phyloP scores from a whole-genome alignment of 73 alveolate species.

The Halteria grandinella region DNA sequence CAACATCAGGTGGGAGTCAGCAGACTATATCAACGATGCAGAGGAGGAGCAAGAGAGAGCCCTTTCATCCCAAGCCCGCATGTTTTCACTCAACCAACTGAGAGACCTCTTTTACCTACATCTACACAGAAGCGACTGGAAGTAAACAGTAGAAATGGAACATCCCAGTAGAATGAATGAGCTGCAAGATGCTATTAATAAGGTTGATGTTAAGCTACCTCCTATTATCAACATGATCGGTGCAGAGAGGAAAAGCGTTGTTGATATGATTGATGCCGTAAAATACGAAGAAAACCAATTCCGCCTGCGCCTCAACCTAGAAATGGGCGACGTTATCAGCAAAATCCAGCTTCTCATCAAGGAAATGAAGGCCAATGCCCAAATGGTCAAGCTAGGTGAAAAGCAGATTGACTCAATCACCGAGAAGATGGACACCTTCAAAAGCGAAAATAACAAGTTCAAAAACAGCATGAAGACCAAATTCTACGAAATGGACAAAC shows the following conservation, averaged over 20 bases:
- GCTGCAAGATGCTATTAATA: too few relatives aligned
- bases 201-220: too few relatives aligned
- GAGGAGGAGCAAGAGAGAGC: background rate
- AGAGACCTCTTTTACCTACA: slow-evolving; percentile 15
- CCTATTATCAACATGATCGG: too few relatives aligned
- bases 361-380: slow-evolving; percentile 14
- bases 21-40: background rate
- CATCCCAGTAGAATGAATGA: too few relatives aligned
- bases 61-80: slow-evolving; percentile 16
- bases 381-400: slow-evolving; percentile 34
- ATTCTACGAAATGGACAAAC: slow-evolving; percentile 18
- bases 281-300: too few relatives aligned
- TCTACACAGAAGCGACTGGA: slow-evolving; percentile 11
- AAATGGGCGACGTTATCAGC: too few relatives aligned
- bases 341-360: too few relatives aligned
- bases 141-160: background rate
- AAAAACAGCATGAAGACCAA: slow-evolving; percentile 13
- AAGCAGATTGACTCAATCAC: background rate
- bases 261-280: too few relatives aligned
- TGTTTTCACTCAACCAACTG: slow-evolving; percentile 13
- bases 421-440: slow-evolving; percentile 24
- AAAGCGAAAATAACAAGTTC: slow-evolving; percentile 6
- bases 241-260: too few relatives aligned
- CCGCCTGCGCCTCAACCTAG: too few relatives aligned
- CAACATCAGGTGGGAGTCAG: slow-evolving; percentile 7